These are phyloP conservation scores for Gnomoniopsis sp. DNA, from an alignment of 2,329 filamentous ascomycete genomes.

Conservation along the genomic window DNA sequence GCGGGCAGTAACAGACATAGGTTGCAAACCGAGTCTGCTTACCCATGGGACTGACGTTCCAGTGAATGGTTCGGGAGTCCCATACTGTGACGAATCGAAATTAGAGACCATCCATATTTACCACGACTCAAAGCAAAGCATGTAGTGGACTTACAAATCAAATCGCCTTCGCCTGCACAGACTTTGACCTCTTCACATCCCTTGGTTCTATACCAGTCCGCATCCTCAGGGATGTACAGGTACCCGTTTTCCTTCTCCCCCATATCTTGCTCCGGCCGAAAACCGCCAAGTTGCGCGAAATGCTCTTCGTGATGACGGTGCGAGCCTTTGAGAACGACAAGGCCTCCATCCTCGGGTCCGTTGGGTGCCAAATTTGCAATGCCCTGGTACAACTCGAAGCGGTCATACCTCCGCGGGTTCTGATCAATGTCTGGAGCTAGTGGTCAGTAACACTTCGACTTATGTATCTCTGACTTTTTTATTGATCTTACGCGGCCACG, in stretches of 20 bases:
- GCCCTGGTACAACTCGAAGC: conserved; percentile 14
- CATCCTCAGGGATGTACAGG: conserved; percentile 3
- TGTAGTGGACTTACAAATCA: conserved; percentile 1
- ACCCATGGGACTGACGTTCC: conserved; percentile 9
- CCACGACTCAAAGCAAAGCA: neutral
- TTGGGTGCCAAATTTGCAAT: conserved; percentile 11
- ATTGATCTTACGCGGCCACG: conserved; percentile 11
- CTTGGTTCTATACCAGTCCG: conserved; percentile 1
- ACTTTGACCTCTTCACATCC: conserved; percentile 15
- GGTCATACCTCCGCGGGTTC: conserved; percentile 8
- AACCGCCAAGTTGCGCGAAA: conserved; percentile 2
- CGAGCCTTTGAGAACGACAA: conserved; percentile 9
- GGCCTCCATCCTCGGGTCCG: conserved; percentile 10
- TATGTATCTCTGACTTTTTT: neutral
- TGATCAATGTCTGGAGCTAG: conserved; percentile 10
- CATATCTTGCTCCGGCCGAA: conserved; percentile 2
- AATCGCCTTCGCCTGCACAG: conserved; percentile 10
- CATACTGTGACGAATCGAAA: neutral
- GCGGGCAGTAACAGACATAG: conserved; percentile 14
- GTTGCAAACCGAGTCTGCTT: conserved; percentile 2
- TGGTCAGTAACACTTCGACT: neutral
- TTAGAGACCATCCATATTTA: neutral
- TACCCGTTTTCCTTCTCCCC: conserved; percentile 10
- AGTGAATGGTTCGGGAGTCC: conserved; percentile 11
- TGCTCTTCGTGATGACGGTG: conserved; percentile 8